Base-by-base conservation (phyloP, 192 early-diverging fungal species). In the Backusella australiensis region DNA sequence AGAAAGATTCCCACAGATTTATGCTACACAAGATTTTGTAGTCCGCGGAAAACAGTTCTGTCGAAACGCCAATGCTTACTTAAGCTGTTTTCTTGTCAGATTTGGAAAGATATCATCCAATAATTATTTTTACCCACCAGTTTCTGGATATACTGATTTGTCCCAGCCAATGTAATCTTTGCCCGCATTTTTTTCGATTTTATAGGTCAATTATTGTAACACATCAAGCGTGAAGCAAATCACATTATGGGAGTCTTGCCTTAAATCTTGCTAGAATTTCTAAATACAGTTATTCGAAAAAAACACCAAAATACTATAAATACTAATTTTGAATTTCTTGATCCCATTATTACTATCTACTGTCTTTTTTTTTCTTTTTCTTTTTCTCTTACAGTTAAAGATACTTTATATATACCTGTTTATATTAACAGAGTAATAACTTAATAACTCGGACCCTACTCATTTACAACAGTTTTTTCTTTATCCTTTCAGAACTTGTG, bases 81-180 rank as follows among this genome's bases (percentile, higher is more conserved):
- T 63, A 63, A 63, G 56, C 56, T 63, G 56, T 63, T 63, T 63
- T 63, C 56, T 63, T 63, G 56, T 63, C 56, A 63, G 56, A 63
- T 63, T 63, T 63, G 56, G 56, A 63, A 63, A 63, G 56, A 63
- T n/a, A 63, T 63, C 56, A 63, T 63, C 56, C 26, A 63, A 29
- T 26, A 14, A 63, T 63, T 29, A 26, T 63, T 26, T 63, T 63
- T 63, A 63, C 56, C 56, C 56, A 63, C 56, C 56, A 63, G 23
- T 26, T 63, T 29, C 56, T 63, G 56, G 15, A 63, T 63, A 63
- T 63, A 63, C 56, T 63, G 56, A 63, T 63, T 63, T 29, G 23
- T 63, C 56, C 56, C 56, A 63, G 9, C 56, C 56, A 63, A 63
- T 63, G 11, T 63, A 63, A 63, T 63, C 56, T 29, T 63, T 63